Evolutionary conservation across 148 eudicot species (phyloP), one percentile per base, ranked within the genome.

Genomic region (Rhododendron henanense): DNA sequence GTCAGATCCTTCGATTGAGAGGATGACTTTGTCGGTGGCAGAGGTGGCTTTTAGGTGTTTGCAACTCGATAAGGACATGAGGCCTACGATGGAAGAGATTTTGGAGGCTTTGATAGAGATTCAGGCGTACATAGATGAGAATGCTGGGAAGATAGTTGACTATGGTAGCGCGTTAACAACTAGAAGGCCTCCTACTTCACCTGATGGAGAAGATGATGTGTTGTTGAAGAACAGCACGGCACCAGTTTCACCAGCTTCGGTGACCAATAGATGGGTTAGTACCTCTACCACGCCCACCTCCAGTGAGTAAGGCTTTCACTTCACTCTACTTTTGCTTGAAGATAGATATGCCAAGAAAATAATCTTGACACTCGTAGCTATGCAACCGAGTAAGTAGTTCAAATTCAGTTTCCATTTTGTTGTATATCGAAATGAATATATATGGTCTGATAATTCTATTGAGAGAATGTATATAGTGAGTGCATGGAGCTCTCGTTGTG

Each of bases 1-100:
- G 18, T 84, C 90, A 69, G 86, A 88, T 55, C 86, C 74, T 14
- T 53, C 78, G 82, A 81, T 88, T 48, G 81, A 59, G 57, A 69
- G 84, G 87, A 88, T 86, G 91, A 84, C 82, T 37, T 84, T 61
- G 21, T 53, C 53, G 47, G 87, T 90, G 41, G 88, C 87, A 13
- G 91, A 90, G 86, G 85, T 90, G 71, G 90, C 91, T 14, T 88
- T 82, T 81, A 87, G 51, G n/a, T 90, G 90, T 50, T 31, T 90
- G 84, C 90, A 90, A 65, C 83, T 83, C 8, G 86, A 78, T 18
- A 88, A 59, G 41, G 91, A 88, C 13, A 78, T 82, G 23, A 88
- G 91, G 73, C 91, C 91, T 14, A 76, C 90, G 1, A 88, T 88
- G 91, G 83, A 86, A 18, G 88, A 86, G 80, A 90, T 86, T 57